phyloP scores from a whole-genome alignment of 2,329 filamentous ascomycete species.

The Xylaria sp. region DNA sequence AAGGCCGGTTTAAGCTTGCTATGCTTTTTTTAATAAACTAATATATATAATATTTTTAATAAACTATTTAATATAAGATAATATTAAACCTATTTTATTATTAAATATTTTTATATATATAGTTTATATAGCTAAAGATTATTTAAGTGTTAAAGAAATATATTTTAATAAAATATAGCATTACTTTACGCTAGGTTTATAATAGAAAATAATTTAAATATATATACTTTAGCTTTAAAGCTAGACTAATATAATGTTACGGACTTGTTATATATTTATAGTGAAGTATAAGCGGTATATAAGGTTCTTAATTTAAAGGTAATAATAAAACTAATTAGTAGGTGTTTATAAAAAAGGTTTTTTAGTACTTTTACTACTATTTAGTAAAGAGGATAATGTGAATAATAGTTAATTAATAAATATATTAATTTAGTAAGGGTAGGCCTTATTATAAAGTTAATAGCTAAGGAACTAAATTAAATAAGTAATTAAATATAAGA shows the following conservation, averaged over 20 bases:
- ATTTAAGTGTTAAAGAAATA: slow-evolving; percentile 17
- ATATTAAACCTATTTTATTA: background rate
- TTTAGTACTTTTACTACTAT: no score
- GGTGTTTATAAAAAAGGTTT: no score
- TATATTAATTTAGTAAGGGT: no score
- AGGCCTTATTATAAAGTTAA: no score
- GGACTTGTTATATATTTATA: no score
- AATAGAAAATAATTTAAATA: slow-evolving; percentile 5
- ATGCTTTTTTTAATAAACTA: slow-evolving; percentile 9
- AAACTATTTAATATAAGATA: background rate
- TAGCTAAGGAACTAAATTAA: no score
- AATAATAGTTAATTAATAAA: no score
- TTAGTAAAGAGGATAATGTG: no score
- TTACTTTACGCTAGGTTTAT: slow-evolving; percentile 4
- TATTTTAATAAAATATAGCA: background rate
- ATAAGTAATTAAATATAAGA: no score
- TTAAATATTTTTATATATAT: background rate
- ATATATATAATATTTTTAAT: slow-evolving; percentile 12
- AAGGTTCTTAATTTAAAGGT: no score
- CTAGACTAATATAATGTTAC: slow-evolving; percentile 16
- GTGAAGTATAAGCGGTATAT: no score
- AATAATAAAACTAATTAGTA: no score
- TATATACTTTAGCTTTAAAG: background rate
- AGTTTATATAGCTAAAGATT: slow-evolving; percentile 16
- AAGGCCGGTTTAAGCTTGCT: slow-evolving; percentile 18